A percentile compares a stretch with the other conserved stretches of the same genome.
Evolutionary conservation across 768 basidiomycete species (phyloP).

Genomic region (Ramaria sp.): DNA sequence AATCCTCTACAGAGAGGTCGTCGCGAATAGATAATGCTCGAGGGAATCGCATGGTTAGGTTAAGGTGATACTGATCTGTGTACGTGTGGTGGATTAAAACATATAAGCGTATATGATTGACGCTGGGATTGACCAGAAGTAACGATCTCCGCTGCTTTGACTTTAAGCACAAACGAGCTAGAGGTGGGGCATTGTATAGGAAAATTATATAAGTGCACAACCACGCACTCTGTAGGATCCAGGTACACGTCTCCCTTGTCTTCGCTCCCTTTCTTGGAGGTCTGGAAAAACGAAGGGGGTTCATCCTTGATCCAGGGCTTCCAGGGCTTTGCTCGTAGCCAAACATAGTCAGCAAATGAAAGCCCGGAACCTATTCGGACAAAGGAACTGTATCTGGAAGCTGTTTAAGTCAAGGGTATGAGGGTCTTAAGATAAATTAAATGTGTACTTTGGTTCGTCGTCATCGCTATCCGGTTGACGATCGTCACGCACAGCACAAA

Average conservation of each 20-base stretch:
- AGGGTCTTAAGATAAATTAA: background rate
- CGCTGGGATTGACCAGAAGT: slow-evolving; percentile 41
- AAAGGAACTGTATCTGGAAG: slow-evolving; percentile 69
- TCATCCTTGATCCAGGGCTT: slow-evolving; percentile 65
- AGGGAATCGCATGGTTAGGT: slow-evolving; percentile 91
- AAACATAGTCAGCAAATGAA: slow-evolving; percentile 75
- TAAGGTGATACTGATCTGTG: slow-evolving; percentile 72
- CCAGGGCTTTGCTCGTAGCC: slow-evolving; percentile 78
- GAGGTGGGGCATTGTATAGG: slow-evolving; percentile 1
- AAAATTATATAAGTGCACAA: background rate
- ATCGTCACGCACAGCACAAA: slow-evolving; percentile 85
- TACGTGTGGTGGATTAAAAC: slow-evolving; percentile 4
- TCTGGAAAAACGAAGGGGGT: slow-evolving; percentile 60
- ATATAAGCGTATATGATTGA: too few relatives aligned
- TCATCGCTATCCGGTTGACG: slow-evolving; percentile 37
- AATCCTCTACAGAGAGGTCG: slow-evolving; percentile 63
- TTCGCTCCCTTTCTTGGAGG: slow-evolving; percentile 48
- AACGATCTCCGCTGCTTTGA: slow-evolving; percentile 90
- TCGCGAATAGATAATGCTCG: slow-evolving; percentile 72
- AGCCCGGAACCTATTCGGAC: slow-evolving; percentile 87
- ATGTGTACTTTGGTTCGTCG: slow-evolving; percentile 48
- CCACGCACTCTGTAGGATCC: slow-evolving; percentile 71
- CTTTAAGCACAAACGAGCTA: slow-evolving; percentile 87
- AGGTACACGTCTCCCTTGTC: slow-evolving; percentile 90
- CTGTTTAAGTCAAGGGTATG: background rate